phyloP scores from a whole-genome alignment of 768 basidiomycete species.

The Neoboletus brunneissimus region DNA sequence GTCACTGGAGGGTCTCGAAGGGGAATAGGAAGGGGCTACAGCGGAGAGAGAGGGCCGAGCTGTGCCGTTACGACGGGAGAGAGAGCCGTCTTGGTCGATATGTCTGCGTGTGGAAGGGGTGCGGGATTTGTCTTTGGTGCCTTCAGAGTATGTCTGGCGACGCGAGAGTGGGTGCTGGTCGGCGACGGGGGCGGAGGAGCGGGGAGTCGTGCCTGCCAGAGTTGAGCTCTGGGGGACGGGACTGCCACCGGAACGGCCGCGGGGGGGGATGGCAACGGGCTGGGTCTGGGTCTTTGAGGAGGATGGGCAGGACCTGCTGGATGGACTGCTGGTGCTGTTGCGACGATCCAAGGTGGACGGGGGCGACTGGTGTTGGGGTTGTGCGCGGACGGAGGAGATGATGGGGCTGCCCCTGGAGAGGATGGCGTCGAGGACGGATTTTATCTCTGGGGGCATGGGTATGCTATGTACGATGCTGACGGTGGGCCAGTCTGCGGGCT shows the following conservation, averaged over 20 bases:
- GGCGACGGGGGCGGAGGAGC: slow-evolving; percentile 34
- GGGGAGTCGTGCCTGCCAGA: slow-evolving; percentile 30
- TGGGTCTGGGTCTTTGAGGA: slow-evolving; percentile 42
- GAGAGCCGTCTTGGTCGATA: slow-evolving; percentile 52
- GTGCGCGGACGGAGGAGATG: slow-evolving; percentile 31
- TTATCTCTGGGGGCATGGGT: slow-evolving; percentile 70
- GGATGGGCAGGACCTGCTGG: slow-evolving; percentile 15
- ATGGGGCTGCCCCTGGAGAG: slow-evolving; percentile 38
- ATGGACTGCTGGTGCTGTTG: slow-evolving; percentile 39
- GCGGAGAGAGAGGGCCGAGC: slow-evolving; percentile 44
- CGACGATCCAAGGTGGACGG: slow-evolving; percentile 43
- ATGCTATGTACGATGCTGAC: slow-evolving; percentile 74
- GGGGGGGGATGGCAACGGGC: slow-evolving; percentile 38
- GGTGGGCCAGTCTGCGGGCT: slow-evolving; percentile 75
- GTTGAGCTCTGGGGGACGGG: slow-evolving; percentile 35
- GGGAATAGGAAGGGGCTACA: slow-evolving; percentile 34
- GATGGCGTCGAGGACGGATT: slow-evolving; percentile 59
- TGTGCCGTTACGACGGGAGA: slow-evolving; percentile 46
- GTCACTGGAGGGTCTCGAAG: slow-evolving; percentile 25
- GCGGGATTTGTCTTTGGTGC: slow-evolving; percentile 52
- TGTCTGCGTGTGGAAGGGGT: slow-evolving; percentile 62
- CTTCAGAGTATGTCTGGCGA: slow-evolving; percentile 51
- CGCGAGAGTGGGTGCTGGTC: slow-evolving; percentile 46
- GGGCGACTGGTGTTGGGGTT: slow-evolving; percentile 25
- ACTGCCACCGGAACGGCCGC: slow-evolving; percentile 53